A percentile compares a stretch with the other conserved stretches of the same genome.
Evolutionary conservation across 169 alveolate species (phyloP).

Genomic region (Miamiensis avidus): DNA sequence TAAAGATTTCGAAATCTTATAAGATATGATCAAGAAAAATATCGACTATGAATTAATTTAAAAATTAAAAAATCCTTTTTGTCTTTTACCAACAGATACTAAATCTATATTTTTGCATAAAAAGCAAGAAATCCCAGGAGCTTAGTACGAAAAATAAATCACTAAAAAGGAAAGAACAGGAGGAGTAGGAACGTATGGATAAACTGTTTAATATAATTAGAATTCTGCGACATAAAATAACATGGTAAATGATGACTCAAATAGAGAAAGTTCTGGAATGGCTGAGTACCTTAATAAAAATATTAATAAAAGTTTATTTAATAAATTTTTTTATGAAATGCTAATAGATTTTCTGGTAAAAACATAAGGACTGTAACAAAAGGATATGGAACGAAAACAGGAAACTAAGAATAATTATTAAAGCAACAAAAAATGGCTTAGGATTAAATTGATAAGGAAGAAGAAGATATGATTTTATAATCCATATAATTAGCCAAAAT

Average conservation of each 20-base stretch:
- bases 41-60: conserved; percentile 59
- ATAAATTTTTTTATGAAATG: too few species aligned
- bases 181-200: background rate
- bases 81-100: conserved; percentile 50
- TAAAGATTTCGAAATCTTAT: conserved; percentile 42
- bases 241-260: background rate
- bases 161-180: conserved; percentile 43
- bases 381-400: conserved; percentile 21
- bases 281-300: background rate
- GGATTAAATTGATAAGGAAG: conserved; percentile 10
- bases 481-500: background rate
- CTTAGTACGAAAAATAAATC: conserved; percentile 26
- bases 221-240: background rate
- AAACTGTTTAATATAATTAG: background rate
- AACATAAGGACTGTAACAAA: background rate
- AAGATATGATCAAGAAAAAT: conserved; percentile 49
- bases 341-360: background rate
- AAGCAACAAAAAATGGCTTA: background rate
- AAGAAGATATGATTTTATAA: conserved; percentile 4
- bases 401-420: background rate
- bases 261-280: background rate
- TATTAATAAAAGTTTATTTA: background rate
- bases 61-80: conserved; percentile 54
- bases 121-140: conserved; percentile 41
- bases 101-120: conserved; percentile 43